Evolutionary conservation across 768 basidiomycete species (phyloP).

Genomic region (Tylopilus rubrobrunneus): DNA sequence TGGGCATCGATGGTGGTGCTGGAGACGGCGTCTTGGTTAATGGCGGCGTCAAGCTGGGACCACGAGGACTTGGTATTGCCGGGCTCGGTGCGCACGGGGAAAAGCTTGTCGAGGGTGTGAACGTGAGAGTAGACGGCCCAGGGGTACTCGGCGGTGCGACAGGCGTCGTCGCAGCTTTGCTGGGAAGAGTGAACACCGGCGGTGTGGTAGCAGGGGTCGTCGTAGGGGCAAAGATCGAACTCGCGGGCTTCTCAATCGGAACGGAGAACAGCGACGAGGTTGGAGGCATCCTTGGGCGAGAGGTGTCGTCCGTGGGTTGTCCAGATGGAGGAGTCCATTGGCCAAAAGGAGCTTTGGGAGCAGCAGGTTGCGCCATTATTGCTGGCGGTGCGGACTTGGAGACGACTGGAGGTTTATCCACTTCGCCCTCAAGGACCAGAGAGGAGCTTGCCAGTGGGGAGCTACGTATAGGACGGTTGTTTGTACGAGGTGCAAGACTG

Average conservation of each 20-base stretch:
- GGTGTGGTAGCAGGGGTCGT: background rate
- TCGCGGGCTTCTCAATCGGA: constrained; percentile 8
- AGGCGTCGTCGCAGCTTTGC: constrained; percentile 3
- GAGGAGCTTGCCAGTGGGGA: constrained; percentile 66
- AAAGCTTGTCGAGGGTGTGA: constrained; percentile 5
- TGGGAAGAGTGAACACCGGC: background rate
- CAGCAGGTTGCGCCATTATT: constrained; percentile 33
- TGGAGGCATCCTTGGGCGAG: constrained; percentile 49
- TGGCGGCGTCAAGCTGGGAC: constrained; percentile 8
- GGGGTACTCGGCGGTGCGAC: constrained; percentile 3
- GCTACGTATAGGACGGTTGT: constrained; percentile 59
- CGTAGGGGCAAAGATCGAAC: constrained; percentile 5
- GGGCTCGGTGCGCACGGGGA: constrained; percentile 10
- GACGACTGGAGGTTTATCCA: constrained; percentile 9
- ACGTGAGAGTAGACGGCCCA: constrained; percentile 6
- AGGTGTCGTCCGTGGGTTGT: constrained; percentile 17
- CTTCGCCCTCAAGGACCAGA: constrained; percentile 39
- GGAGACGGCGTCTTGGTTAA: constrained; percentile 2
- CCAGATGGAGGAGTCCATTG: constrained; percentile 18
- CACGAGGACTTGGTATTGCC: background rate
- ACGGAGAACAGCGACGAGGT: constrained; percentile 33
- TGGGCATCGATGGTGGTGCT: constrained; percentile 16
- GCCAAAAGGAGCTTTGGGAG: constrained; percentile 39
- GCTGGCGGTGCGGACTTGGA: constrained; percentile 19
- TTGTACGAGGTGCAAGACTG: constrained; percentile 47